Evolutionary conservation across 2,329 filamentous ascomycete species (phyloP), one percentile per base, ranked within the genome.

Genomic region (Hypoxylon sp.): DNA sequence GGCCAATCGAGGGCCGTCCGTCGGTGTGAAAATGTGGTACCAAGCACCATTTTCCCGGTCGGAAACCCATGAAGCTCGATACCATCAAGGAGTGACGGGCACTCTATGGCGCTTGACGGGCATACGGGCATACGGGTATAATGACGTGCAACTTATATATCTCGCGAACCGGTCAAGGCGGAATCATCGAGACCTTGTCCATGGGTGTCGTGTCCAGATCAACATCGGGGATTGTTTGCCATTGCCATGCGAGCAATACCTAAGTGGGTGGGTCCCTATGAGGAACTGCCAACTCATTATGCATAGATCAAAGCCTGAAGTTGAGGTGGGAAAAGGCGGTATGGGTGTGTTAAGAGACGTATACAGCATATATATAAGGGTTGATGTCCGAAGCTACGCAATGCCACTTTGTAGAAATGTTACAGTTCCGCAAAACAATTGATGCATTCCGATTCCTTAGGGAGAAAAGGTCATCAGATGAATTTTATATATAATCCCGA

Each of bases 201-300:
- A 57, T 49, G 55, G 60, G 49, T 61, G 54, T 61, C 56, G 52
- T 63, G 62, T 64, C 56, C 53, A 60, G 62, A 65, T 65, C 59
- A 56, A 51, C 59, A 55, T 52, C 64, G 43, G 37, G 64, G 62
- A 59, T 64, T 50, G 10, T 34, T 58, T 51, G 24, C 24, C 24
- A 46, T 51, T 50, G 52, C 39, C 47, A 65, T 67, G 68, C 66
- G 63, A 64, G 62, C 65, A 68, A 69, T 69, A 71, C 68, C 70
- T 71, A 68, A 62, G 62, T 59, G 58, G 60, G 64, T 68, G 68
- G 73, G 72, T 69, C 71, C 74, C 73, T 72, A 72, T 76, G 68
- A 69, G 72, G 71, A 72, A 70, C 67, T 73, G 72, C 72, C 74
- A 76, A 68, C 74, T 74, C 74, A 76, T 72, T 74, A 67, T 76